A percentile compares a stretch with the other conserved stretches of the same genome.
Evolutionary conservation across 495 filamentous ascomycete genomes (phyloP).

Genomic region (Podospora sp.): DNA sequence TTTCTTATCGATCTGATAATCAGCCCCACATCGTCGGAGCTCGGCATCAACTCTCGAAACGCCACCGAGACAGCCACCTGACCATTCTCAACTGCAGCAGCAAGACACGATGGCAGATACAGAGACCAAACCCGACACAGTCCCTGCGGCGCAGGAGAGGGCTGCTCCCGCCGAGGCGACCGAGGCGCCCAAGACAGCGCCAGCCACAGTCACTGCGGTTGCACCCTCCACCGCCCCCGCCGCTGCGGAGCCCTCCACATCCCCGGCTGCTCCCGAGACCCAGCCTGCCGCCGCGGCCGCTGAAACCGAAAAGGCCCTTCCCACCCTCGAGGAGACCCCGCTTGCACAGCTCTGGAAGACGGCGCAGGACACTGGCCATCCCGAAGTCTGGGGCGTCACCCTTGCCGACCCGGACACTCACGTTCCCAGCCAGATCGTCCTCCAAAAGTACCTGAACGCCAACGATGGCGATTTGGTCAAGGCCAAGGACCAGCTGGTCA

Average conservation of each 20-base stretch:
- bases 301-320: slow-evolving; percentile 6
- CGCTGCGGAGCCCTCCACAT: neutral
- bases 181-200: neutral
- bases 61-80: neutral
- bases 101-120: neutral
- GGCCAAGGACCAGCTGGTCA: slow-evolving; percentile 73
- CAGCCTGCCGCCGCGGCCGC: neutral
- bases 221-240: neutral
- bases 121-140: neutral
- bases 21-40: neutral
- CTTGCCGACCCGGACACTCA: slow-evolving; percentile 56
- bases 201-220: neutral
- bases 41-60: neutral
- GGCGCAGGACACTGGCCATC: slow-evolving; percentile 46
- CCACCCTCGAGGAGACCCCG: slow-evolving; percentile 18
- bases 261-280: neutral
- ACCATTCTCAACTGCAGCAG: neutral
- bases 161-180: neutral
- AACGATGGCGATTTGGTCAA: slow-evolving; percentile 73
- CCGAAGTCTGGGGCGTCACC: slow-evolving; percentile 79
- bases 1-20: neutral
- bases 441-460: slow-evolving; percentile 90
- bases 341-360: slow-evolving; percentile 41
- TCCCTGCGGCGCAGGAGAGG: neutral
- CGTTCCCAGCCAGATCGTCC: slow-evolving; percentile 74